Evolutionary conservation across 495 filamentous ascomycete genomes (phyloP), one percentile per base, ranked within the genome.

Genomic region (Lophium mytilinum): DNA sequence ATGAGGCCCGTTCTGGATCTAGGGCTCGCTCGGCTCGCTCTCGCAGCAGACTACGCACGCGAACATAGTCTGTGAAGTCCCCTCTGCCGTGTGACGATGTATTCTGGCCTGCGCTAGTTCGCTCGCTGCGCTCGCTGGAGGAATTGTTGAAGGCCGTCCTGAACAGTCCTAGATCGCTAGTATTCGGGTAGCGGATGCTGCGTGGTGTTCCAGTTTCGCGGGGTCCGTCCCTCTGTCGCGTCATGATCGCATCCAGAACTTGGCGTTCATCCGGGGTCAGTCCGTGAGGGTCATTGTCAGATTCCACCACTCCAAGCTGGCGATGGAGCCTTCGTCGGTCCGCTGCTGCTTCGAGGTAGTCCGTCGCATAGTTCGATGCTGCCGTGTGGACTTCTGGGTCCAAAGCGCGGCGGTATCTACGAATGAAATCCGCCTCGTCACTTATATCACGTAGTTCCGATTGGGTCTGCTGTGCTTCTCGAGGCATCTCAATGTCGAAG

Each of bases 181-280:
- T 37, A 42, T 45, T 61, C 50, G 30, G 10, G 60, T 76, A 74
- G 65, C 69, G 74, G 58, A 74, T 60, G 24, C 65, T 71, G 45
- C 72, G 71, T 42, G 73, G 60, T n/a, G 58, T 56, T 9, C 48
- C 36, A 6, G 49, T 41, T 40, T 61, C 50, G 7, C 69, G 61
- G 9, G 56, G 63, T 48, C 71, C 69, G 30, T 73, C 65, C 36
- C 68, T 55, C 42, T 71, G 66, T 43, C 71, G 50, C 9, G 65
- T 61, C 63, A 73, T 72, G 56, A 84, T 66, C 58, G 77, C 78
- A 21, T 84, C 81, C 50, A 84, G 70, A 39, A 84, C 76, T 50
- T 78, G 70, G 52, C 80, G 76, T 65, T 86, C 82, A 35, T 76
- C 71, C 48, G 78, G 74, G 4, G 76, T 78, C 41, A 84, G 72